Evolutionary conservation across 305 asterid species (phyloP).

Genomic region (Fraxinus greggii): DNA sequence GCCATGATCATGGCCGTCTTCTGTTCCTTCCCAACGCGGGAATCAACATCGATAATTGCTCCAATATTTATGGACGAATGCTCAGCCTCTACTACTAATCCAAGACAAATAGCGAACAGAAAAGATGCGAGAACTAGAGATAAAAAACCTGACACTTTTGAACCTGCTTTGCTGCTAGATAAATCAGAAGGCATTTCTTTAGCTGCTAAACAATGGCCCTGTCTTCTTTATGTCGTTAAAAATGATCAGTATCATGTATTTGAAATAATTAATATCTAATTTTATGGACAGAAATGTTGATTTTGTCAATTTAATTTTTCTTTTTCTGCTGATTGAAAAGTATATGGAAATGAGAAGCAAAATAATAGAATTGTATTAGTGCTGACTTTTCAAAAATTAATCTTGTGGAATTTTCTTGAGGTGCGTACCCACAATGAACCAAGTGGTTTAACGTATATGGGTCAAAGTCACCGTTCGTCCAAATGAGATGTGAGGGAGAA

Average conservation of each 20-base stretch:
- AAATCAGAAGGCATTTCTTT: background rate
- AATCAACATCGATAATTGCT: slow-evolving; percentile 34
- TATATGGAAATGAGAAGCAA: background rate
- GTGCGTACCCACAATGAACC: background rate
- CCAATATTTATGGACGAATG: slow-evolving; percentile 26
- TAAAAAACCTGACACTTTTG: background rate
- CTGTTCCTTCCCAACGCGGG: slow-evolving; percentile 40
- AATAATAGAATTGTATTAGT: background rate
- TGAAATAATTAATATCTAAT: background rate
- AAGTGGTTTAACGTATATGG: background rate
- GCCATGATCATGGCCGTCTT: slow-evolving; percentile 36
- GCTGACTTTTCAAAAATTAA: background rate
- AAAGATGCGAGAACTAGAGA: slow-evolving; percentile 5
- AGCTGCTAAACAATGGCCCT: background rate
- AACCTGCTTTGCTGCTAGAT: background rate
- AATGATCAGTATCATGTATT: background rate
- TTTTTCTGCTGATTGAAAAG: background rate
- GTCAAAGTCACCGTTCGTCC: background rate
- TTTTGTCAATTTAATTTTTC: background rate
- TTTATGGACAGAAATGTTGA: background rate
- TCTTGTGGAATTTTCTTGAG: background rate
- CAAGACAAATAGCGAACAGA: slow-evolving; percentile 4
- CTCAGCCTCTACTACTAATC: slow-evolving; percentile 2
- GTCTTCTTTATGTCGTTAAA: background rate
- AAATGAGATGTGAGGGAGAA: background rate